Percentiles rank a stretch among this genome's conserved stretches.
Evolutionary conservation across 2,329 filamentous ascomycete species (phyloP).

Genomic region (Penicillium concentricum): DNA sequence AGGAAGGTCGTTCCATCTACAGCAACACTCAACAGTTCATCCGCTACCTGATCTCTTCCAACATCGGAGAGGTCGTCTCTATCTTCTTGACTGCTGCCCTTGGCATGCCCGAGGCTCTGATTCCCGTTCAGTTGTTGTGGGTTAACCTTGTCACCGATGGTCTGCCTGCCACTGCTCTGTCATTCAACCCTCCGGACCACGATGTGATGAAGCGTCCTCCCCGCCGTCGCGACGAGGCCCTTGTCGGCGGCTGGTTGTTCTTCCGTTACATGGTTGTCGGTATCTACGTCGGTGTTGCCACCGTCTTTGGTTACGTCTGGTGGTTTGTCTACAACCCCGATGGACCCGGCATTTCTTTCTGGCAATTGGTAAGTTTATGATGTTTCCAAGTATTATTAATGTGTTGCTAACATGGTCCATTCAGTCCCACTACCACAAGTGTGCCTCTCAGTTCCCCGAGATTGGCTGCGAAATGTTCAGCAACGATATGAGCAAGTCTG

Average conservation of each 20-base stretch:
- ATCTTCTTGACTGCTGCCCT: constrained; percentile 96
- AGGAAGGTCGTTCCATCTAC: constrained; percentile 97
- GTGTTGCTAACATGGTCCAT: constrained; percentile 5
- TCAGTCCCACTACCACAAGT: constrained; percentile 84
- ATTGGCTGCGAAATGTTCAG: constrained; percentile 92
- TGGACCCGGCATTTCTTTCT: constrained; percentile 89
- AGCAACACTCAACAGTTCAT: constrained; percentile 99
- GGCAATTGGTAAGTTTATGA: constrained; percentile 64
- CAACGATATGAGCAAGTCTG: constrained; percentile 80
- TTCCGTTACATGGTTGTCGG: constrained; percentile 97
- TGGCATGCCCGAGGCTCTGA: constrained; percentile 95
- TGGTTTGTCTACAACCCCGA: constrained; percentile 97
- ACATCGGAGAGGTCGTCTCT: constrained; percentile 98
- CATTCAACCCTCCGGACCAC: constrained; percentile 97
- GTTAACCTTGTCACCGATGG: constrained; percentile 98
- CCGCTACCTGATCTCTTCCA: constrained; percentile 96
- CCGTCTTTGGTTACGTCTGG: constrained; percentile 98
- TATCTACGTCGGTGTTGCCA: constrained; percentile 89
- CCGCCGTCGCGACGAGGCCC: constrained; percentile 84
- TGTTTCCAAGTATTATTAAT: constrained; percentile 6
- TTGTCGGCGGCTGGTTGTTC: constrained; percentile 95
- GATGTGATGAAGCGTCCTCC: constrained; percentile 95
- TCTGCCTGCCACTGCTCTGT: constrained; percentile 90
- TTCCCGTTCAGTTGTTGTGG: constrained; percentile 97
- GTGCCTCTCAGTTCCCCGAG: constrained; percentile 78